Base-by-base conservation (phyloP, 2,329 filamentous ascomycete genomes). In the Xylariaceae sp. region DNA sequence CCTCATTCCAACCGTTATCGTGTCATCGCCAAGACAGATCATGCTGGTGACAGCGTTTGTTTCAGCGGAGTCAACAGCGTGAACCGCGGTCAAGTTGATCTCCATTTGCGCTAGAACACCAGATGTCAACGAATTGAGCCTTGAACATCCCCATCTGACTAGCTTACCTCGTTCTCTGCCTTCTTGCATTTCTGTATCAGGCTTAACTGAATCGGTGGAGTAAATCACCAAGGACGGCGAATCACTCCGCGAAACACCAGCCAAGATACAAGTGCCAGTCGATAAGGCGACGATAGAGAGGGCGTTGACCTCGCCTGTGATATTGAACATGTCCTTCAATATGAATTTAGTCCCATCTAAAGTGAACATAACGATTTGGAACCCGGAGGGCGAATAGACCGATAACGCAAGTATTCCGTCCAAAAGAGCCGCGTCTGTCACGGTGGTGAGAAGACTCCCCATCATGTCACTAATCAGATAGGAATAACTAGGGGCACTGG, bases 251-350 rank as follows among this genome's bases (percentile, higher is more conserved):
- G 62, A 67, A 35, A 72, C 39, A 11, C 70, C 66, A 6, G 65
- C 66, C 4, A 73, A 30, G 47, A 71, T 41, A 47, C 63, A 65
- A 18, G 54, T 10, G 4, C 59, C 59, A 13, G 56, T 51, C 4
- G 60, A 62, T 5, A 69, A 23, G 9, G 57, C 63, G 11, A 53
- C 55, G 17, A 70, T 48, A 18, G 67, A 65, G 49, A 85, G 64
- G 59, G 78, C 82, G 2, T 80, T 83, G 2, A 82, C 72, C 62
- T 84, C 80, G 0, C 78, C 79, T 8, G 74, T 65, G 0, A 77
- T 66, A 9, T 74, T 66, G 68, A 76, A 75, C 2, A 68, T 69
- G 4, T 60, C 65, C 1, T 66, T 48, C 10, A 68, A 64, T 0
- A 67, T 63, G 9, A 80, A 59, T 0, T 68, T 61, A 41, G 69